Conservation (phyloP, 257 asterid genomes). For the Solanum tacnaense region DNA sequence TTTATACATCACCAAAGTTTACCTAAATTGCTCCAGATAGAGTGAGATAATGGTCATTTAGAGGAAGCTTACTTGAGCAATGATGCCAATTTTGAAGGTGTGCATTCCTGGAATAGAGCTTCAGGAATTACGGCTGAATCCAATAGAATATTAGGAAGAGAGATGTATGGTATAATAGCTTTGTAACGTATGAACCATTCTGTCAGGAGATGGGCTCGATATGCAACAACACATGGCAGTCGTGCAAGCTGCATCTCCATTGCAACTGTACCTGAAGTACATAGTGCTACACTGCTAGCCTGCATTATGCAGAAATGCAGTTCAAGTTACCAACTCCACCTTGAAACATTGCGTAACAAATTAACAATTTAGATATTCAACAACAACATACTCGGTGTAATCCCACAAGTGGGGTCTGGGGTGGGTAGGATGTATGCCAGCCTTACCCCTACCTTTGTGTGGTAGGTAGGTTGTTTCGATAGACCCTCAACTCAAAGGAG, state of each 20-base stretch:
- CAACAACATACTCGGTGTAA: too few species aligned
- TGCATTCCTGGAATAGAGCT: conserved; percentile 73
- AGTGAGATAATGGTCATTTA: not conserved
- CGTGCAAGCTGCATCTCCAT: conserved; percentile 91
- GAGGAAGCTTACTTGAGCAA: conserved; percentile 42
- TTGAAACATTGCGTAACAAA: not conserved
- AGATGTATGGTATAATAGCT: conserved; percentile 73
- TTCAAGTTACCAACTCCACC: not conserved
- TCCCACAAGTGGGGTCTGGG: not conserved
- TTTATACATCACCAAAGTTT: not conserved
- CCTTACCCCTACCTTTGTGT: not conserved
- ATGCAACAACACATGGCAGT: conserved; percentile 84
- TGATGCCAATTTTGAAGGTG: conserved; percentile 51
- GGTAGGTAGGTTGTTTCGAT: not conserved
- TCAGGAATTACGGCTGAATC: conserved; percentile 72
- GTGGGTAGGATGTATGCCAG: not conserved
- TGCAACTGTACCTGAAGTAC: conserved; percentile 93
- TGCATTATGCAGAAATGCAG: conserved; percentile 19
- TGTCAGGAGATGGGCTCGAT: conserved; percentile 79
- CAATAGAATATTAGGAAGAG: conserved; percentile 79
- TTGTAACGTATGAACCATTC: conserved; percentile 73
- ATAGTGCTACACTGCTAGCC: conserved; percentile 79
- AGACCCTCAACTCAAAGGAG: not conserved
- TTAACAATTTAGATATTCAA: not conserved
- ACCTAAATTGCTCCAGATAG: not conserved